Conservation (phyloP, 2,329 filamentous ascomycete species). For the Pseudopyricularia cyperi region DNA sequence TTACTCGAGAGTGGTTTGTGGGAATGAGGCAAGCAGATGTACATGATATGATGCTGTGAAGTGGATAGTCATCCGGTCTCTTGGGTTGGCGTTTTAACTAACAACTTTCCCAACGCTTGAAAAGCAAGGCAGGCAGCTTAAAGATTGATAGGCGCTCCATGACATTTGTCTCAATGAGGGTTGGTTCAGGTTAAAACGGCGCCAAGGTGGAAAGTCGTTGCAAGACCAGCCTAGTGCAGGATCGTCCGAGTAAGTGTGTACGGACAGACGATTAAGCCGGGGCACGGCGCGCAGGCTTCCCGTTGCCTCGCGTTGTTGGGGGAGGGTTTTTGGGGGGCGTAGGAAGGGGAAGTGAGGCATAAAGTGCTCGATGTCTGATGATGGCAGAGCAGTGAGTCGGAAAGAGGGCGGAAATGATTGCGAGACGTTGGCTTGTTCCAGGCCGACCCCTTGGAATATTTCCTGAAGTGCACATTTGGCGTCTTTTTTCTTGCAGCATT, state of each 20-base stretch:
- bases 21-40: not conserved
- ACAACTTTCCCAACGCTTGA: too few relatives aligned
- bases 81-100: too few relatives aligned
- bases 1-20: not conserved
- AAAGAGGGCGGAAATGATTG: not conserved
- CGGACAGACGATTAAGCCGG: not conserved
- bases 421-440: not conserved
- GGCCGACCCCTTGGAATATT: not conserved
- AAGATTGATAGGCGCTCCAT: too few relatives aligned
- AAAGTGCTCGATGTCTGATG: not conserved
- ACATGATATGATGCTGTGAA: not conserved
- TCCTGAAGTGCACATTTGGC: not conserved
- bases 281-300: not conserved
- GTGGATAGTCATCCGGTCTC: not conserved
- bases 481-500: not conserved
- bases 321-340: not conserved
- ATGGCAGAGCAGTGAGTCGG: not conserved
- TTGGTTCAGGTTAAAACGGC: not conserved
- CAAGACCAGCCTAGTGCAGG: not conserved
- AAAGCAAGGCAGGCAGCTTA: too few relatives aligned
- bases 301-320: too few relatives aligned
- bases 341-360: not conserved
- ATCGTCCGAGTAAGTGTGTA: not conserved
- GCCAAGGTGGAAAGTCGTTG: not conserved
- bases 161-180: too few relatives aligned